Evolutionary conservation across 2,329 filamentous ascomycete species (phyloP).

Genomic region (Penicillium sp.): DNA sequence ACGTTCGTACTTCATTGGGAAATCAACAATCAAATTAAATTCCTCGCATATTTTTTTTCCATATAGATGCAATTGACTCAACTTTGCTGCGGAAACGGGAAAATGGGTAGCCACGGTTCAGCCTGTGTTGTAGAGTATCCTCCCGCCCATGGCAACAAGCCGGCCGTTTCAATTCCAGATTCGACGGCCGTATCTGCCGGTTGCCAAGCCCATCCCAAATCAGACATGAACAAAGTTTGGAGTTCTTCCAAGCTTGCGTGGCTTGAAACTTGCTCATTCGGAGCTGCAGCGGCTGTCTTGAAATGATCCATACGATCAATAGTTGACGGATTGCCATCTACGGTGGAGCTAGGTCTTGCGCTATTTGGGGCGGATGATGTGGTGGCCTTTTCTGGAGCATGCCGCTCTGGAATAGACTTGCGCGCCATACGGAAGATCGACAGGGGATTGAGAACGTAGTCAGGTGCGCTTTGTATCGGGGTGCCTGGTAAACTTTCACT

Average conservation of each 20-base stretch:
- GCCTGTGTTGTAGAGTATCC: slow-evolving; percentile 15
- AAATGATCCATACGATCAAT: background rate
- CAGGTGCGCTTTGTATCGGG: slow-evolving; percentile 21
- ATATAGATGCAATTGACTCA: background rate
- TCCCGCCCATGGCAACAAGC: slow-evolving; percentile 22
- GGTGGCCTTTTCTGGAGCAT: slow-evolving; percentile 21
- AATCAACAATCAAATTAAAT: background rate
- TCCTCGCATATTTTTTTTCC: background rate
- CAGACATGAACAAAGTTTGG: slow-evolving; percentile 23
- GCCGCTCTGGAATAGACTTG: slow-evolving; percentile 24
- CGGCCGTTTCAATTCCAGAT: slow-evolving; percentile 20
- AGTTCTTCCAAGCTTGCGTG: slow-evolving; percentile 20
- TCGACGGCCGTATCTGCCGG: slow-evolving; percentile 23
- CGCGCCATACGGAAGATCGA: slow-evolving; percentile 28
- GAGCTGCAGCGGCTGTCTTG: background rate
- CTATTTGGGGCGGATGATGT: slow-evolving; percentile 17
- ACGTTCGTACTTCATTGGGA: background rate
- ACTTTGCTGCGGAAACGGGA: slow-evolving; percentile 20
- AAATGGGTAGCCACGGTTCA: slow-evolving; percentile 21
- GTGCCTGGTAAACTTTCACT: slow-evolving; percentile 14
- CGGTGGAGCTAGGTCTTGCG: slow-evolving; percentile 4
- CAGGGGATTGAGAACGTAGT: slow-evolving; percentile 27
- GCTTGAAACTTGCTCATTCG: background rate
- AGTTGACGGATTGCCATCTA: slow-evolving; percentile 1
- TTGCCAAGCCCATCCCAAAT: slow-evolving; percentile 25